These are phyloP conservation scores for Ambispora gerdemannii DNA, from an alignment of 192 early-diverging fungal genomes.

Conservation along the genomic window DNA sequence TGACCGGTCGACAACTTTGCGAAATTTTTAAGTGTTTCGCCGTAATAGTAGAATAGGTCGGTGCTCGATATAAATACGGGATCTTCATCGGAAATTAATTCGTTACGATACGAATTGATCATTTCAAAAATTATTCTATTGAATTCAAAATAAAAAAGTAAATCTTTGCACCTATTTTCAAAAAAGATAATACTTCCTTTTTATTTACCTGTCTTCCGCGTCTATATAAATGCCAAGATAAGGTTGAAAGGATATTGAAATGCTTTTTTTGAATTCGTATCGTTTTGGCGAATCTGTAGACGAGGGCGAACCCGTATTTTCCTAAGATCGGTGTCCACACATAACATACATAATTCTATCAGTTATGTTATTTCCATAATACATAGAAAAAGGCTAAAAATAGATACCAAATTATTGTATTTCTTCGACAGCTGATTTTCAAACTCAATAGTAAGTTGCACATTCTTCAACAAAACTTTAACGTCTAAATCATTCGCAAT, in stretches of 20 bases:
- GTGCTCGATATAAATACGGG: constrained; percentile 82
- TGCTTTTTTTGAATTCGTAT: constrained; percentile 66
- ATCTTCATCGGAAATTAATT: constrained; percentile 54
- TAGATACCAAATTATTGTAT: constrained; percentile 61
- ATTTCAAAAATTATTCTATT: constrained; percentile 19
- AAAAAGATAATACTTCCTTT: neutral
- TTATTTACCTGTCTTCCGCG: constrained; percentile 71
- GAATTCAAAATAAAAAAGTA: constrained; percentile 12
- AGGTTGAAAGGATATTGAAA: constrained; percentile 84
- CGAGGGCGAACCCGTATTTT: neutral
- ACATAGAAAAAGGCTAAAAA: too few species aligned
- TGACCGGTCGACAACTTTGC: constrained; percentile 80
- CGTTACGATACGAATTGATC: constrained; percentile 44
- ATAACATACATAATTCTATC: too few species aligned
- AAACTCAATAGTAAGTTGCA: constrained; percentile 87
- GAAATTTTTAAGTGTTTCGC: constrained; percentile 82
- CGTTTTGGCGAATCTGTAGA: constrained; percentile 10
- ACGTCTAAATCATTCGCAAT: constrained; percentile 57
- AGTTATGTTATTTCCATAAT: too few species aligned
- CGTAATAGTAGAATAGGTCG: constrained; percentile 89
- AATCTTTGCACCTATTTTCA: neutral
- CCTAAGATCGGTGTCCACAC: constrained; percentile 7
- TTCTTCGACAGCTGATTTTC: constrained; percentile 78
- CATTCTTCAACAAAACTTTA: constrained; percentile 65
- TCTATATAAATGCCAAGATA: constrained; percentile 86